A percentile compares a stretch with the other conserved stretches of the same genome.
These are phyloP conservation scores for Sporothrix euskadiensis DNA, from an alignment of 2,329 filamentous ascomycete genomes.

Conservation along the genomic window DNA sequence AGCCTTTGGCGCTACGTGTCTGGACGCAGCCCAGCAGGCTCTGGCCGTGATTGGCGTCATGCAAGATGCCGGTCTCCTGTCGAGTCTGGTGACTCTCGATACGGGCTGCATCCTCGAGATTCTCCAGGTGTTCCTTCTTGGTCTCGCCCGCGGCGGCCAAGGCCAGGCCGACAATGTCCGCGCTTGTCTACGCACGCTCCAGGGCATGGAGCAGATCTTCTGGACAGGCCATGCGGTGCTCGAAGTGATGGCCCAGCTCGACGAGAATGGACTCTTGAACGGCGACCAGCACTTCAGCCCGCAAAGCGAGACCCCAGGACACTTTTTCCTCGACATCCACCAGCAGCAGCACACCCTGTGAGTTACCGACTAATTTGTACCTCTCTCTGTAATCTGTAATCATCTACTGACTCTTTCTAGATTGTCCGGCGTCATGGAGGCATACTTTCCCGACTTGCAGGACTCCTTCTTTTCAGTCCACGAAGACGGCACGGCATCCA, in stretches of 20 bases:
- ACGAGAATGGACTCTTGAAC: conserved; percentile 34
- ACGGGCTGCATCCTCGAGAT: conserved; percentile 34
- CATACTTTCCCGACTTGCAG: conserved; percentile 33
- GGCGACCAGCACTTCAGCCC: conserved; percentile 33
- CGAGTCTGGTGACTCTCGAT: conserved; percentile 35
- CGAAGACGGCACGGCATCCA: conserved; percentile 22
- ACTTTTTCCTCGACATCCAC: conserved; percentile 32
- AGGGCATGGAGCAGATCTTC: conserved; percentile 37
- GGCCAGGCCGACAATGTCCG: conserved; percentile 28
- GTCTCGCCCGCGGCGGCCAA: conserved; percentile 23
- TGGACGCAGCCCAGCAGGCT: conserved; percentile 34
- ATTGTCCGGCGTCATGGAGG: conserved; percentile 33
- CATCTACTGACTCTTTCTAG: background rate
- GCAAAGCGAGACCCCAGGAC: conserved; percentile 28
- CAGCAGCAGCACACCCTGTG: conserved; percentile 26
- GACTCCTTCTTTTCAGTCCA: conserved; percentile 31
- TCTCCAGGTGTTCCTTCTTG: conserved; percentile 36
- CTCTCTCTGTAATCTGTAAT: background rate
- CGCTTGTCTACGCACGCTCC: conserved; percentile 33
- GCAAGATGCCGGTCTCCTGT: conserved; percentile 33
- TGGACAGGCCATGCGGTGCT: conserved; percentile 35
- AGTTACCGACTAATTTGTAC: background rate
- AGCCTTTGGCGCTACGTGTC: conserved; percentile 33
- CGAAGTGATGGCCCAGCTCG: conserved; percentile 36
- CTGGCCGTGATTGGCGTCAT: conserved; percentile 33